These are phyloP conservation scores for Ilex paraguariensis DNA, from an alignment of 305 asterid species.

Conservation along the genomic window DNA sequence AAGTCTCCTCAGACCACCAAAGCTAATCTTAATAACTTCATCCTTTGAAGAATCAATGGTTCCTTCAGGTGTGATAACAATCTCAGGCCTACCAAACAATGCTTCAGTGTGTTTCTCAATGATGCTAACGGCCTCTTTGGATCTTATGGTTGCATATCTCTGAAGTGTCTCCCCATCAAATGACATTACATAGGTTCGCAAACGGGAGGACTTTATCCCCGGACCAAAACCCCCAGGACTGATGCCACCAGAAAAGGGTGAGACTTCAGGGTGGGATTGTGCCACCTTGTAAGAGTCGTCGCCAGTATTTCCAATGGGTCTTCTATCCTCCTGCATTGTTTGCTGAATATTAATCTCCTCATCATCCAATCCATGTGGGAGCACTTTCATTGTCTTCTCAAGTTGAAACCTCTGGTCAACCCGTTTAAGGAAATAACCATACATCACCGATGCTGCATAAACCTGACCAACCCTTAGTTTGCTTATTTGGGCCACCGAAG, in stretches of 20 bases:
- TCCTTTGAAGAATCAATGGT: conserved; percentile 70
- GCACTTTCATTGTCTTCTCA: conserved; percentile 76
- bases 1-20: conserved; percentile 75
- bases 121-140: conserved; percentile 74
- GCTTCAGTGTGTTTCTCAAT: conserved; percentile 93
- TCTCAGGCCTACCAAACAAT: conserved; percentile 85
- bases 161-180: conserved; percentile 86
- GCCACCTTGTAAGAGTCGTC: conserved; percentile 16
- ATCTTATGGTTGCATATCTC: conserved; percentile 68
- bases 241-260: conserved; percentile 41
- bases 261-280: conserved; percentile 61
- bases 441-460: conserved; percentile 94
- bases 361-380: conserved; percentile 46
- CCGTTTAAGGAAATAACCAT: conserved; percentile 87
- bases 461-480: conserved; percentile 91
- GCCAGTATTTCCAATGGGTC: conserved; percentile 11
- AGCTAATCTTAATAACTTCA: conserved; percentile 66
- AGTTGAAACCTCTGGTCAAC: conserved; percentile 91
- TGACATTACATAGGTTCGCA: conserved; percentile 82
- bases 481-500: conserved; percentile 61
- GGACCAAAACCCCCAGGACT: conserved; percentile 33
- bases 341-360: conserved; percentile 26
- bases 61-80: conserved; percentile 68
- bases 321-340: conserved; percentile 25
- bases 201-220: conserved; percentile 57